Percentiles rank a stretch among this genome's conserved stretches.
Evolutionary conservation across 495 filamentous ascomycete genomes (phyloP).

Genomic region (Penicillium cataractarum): DNA sequence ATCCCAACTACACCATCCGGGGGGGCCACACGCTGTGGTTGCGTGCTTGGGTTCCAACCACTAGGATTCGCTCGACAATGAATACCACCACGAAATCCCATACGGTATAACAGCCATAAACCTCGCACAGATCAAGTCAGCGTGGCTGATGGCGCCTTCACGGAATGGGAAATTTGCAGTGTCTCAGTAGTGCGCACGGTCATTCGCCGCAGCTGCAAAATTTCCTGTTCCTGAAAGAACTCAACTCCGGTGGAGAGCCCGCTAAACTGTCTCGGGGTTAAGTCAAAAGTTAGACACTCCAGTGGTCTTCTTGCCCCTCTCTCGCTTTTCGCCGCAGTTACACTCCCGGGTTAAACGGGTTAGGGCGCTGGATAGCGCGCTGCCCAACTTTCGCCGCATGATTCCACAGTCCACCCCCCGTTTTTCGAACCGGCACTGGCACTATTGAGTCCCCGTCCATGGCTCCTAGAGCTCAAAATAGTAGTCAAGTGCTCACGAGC

Average conservation of each 20-base stretch:
- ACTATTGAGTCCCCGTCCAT: background rate
- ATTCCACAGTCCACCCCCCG: background rate
- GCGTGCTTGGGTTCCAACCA: slow-evolving; percentile 5
- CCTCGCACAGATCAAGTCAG: background rate
- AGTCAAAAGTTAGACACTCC: background rate
- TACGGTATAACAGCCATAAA: background rate
- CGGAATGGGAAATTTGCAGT: slow-evolving; percentile 19
- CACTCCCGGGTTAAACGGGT: background rate
- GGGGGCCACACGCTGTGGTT: background rate
- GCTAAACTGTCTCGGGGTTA: background rate
- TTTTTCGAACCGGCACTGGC: background rate
- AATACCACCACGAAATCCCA: background rate
- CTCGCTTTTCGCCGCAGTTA: background rate
- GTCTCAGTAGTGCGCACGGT: slow-evolving; percentile 26
- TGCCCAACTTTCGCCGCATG: background rate
- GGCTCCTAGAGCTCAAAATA: background rate
- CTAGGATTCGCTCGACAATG: background rate
- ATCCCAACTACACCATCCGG: background rate
- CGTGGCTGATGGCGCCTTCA: background rate
- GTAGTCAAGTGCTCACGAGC: background rate
- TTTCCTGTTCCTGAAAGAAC: slow-evolving; percentile 29
- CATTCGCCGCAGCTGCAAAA: slow-evolving; percentile 18
- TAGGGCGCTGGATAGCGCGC: background rate
- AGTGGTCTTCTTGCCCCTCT: background rate
- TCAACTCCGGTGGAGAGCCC: background rate